Evolutionary conservation across 2,329 filamentous ascomycete genomes (phyloP).

Genomic region (Eutypa lata): DNA sequence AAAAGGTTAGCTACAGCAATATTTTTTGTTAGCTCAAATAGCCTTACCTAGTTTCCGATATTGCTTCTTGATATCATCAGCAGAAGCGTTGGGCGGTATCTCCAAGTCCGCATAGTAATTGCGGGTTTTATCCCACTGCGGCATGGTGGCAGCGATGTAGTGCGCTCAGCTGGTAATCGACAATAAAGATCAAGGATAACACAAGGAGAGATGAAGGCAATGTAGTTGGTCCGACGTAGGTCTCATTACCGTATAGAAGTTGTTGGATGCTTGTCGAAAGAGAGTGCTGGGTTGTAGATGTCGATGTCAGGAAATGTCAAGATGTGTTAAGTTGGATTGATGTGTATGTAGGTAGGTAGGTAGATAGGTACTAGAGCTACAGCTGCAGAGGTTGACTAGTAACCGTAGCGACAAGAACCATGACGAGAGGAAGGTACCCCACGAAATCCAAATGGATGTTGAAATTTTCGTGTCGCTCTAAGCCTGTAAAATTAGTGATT

Average conservation of each 20-base stretch:
- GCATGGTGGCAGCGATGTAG: slow-evolving; percentile 49
- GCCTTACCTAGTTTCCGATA: slow-evolving; percentile 75
- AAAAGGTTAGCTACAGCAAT: slow-evolving; percentile 21
- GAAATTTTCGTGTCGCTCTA: too few relatives aligned
- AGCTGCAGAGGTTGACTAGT: too few relatives aligned
- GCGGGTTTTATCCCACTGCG: slow-evolving; percentile 63
- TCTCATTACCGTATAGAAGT: neutral
- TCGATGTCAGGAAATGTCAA: too few relatives aligned
- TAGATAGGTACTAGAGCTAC: neutral
- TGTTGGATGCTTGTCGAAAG: too few relatives aligned
- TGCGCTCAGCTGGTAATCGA: neutral
- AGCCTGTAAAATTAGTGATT: too few relatives aligned
- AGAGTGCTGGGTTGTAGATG: too few relatives aligned
- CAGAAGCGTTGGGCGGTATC: slow-evolving; percentile 62
- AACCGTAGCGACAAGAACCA: neutral
- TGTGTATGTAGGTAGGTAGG: neutral
- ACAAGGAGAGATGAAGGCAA: neutral
- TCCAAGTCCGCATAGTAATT: slow-evolving; percentile 88
- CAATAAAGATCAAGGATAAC: neutral
- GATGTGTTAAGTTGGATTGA: too few relatives aligned
- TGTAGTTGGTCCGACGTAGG: neutral
- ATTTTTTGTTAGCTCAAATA: neutral
- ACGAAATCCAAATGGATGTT: too few relatives aligned
- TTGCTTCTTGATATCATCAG: slow-evolving; percentile 78
- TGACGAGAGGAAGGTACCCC: neutral